A percentile compares a stretch with the other conserved stretches of the same genome.
phyloP scores from a whole-genome alignment of 2,329 filamentous ascomycete genomes.

The Colletotrichum cereale region DNA sequence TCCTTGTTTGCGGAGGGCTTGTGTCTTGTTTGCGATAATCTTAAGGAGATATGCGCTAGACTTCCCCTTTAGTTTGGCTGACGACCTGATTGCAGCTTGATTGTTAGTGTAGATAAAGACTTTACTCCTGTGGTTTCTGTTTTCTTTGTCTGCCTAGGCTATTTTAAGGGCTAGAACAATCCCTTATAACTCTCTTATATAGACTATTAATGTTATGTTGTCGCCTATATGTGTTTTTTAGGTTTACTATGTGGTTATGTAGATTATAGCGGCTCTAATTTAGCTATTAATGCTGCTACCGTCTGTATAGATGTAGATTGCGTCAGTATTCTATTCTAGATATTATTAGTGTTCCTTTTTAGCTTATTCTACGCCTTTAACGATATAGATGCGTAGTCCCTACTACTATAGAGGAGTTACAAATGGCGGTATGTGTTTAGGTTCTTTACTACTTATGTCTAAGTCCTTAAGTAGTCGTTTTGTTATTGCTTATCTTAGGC shows the following conservation, averaged over 20 bases:
- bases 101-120: conserved; percentile 16
- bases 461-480: background rate
- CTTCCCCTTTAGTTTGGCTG: background rate
- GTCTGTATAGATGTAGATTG: conserved; percentile 31
- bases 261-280: conserved; percentile 1
- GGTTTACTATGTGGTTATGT: background rate
- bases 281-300: conserved; percentile 36
- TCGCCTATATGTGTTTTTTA: conserved; percentile 4
- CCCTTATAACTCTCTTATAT: background rate
- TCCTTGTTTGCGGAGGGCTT: conserved; percentile 11
- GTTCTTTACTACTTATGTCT: background rate
- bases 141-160: background rate
- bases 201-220: background rate
- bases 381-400: conserved; percentile 2
- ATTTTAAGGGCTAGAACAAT: conserved; percentile 4
- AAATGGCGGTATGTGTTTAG: background rate
- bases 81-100: conserved; percentile 2
- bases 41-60: conserved; percentile 15
- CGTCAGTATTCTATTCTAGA: background rate
- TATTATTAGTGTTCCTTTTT: conserved; percentile 3
- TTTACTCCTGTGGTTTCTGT: conserved; percentile 1
- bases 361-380: background rate
- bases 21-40: conserved; percentile 1
- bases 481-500: conserved; percentile 4
- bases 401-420: background rate